These are phyloP conservation scores for Pichia sp. DNA, from an alignment of 1,139 yeast genomes.

Conservation along the genomic window DNA sequence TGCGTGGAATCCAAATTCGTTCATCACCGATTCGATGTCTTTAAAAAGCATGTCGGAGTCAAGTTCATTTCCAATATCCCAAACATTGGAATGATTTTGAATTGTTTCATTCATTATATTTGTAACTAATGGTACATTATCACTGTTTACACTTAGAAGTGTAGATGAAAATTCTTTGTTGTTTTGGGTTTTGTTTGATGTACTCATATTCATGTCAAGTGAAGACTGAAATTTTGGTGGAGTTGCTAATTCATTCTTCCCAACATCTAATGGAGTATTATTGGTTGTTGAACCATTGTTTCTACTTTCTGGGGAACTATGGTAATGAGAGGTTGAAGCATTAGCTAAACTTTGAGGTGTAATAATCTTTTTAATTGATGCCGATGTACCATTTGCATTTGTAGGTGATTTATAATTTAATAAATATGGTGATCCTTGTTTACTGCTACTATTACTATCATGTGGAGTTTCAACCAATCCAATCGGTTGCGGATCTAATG, in stretches of 20 bases:
- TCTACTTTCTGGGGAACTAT: constrained; percentile 2
- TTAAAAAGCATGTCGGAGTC: constrained; percentile 76
- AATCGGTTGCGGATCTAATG: constrained; percentile 77
- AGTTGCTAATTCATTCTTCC: neutral
- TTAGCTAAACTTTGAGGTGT: constrained; percentile 11
- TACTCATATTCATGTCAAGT: neutral
- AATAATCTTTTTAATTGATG: constrained; percentile 4
- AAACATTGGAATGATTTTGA: constrained; percentile 12
- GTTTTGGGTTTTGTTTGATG: neutral
- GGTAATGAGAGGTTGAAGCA: neutral
- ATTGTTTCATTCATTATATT: neutral
- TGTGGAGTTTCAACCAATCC: constrained; percentile 23
- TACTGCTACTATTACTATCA: constrained; percentile 17
- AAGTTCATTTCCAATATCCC: constrained; percentile 37
- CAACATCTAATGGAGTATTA: neutral
- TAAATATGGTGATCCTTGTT: constrained; percentile 22
- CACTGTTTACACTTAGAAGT: neutral
- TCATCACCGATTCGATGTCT: constrained; percentile 88
- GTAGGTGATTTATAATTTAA: constrained; percentile 13
- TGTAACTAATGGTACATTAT: neutral
- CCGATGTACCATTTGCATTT: neutral
- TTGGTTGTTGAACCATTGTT: neutral
- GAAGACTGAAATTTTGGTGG: neutral
- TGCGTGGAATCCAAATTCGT: constrained; percentile 83
- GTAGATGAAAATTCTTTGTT: neutral